Evolutionary conservation across 2,329 filamentous ascomycete species (phyloP).

Genomic region (Talaromyces amestolkiae): DNA sequence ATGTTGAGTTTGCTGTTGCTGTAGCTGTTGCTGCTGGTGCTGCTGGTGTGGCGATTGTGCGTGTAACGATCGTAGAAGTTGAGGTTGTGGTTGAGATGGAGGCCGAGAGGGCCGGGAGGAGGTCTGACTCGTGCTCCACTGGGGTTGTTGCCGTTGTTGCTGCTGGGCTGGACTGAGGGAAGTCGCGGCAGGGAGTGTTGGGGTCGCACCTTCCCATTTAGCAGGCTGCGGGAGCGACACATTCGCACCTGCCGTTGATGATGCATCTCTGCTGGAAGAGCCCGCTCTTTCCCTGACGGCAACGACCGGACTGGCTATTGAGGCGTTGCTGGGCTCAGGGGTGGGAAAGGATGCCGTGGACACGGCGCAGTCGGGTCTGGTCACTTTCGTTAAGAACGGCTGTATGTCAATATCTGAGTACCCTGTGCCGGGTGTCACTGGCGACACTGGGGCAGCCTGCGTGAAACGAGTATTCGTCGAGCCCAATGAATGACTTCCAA

Average conservation of each 20-base stretch:
- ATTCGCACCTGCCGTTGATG: neutral
- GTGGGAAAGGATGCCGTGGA: conserved; percentile 28
- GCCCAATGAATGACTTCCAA: neutral
- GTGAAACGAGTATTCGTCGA: neutral
- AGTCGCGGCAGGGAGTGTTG: neutral
- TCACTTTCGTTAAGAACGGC: conserved; percentile 3
- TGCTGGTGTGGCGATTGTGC: neutral
- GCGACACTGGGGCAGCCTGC: conserved; percentile 12
- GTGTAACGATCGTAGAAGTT: neutral
- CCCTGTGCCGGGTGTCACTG: conserved; percentile 16
- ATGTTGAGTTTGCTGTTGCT: neutral
- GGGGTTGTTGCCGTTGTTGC: neutral
- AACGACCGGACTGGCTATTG: conserved; percentile 28
- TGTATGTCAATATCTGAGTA: neutral
- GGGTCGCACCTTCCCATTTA: neutral
- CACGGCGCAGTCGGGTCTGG: neutral
- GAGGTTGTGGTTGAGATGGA: neutral
- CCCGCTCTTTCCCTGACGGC: conserved; percentile 20
- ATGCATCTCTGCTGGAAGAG: neutral
- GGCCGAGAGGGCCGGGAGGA: neutral
- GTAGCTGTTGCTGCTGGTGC: neutral
- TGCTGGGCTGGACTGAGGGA: neutral
- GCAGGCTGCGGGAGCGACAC: neutral
- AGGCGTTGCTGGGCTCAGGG: conserved; percentile 31
- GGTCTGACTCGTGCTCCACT: neutral